Evolutionary conservation across 2,329 filamentous ascomycete species (phyloP).

Genomic region (Aspergillus sclerotialis): DNA sequence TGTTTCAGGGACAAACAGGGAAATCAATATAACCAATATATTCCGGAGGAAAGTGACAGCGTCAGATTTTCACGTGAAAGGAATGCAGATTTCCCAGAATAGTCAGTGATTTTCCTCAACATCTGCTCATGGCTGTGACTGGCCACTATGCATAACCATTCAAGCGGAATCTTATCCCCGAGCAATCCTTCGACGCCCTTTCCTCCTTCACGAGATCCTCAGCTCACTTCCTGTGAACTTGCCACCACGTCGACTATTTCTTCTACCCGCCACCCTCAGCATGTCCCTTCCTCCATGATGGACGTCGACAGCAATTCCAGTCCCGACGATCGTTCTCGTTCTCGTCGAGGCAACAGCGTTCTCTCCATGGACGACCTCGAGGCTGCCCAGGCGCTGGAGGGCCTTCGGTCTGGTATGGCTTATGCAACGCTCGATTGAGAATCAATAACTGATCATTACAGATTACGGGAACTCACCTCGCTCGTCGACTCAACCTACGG

Average conservation of each 20-base stretch:
- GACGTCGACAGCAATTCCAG: conserved; percentile 30
- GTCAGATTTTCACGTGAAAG: too few relatives aligned
- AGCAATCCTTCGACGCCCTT: conserved; percentile 11
- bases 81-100: too few relatives aligned
- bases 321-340: conserved; percentile 33
- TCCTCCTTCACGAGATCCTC: conserved; percentile 10
- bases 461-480: conserved; percentile 62
- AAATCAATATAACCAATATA: too few relatives aligned
- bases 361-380: conserved; percentile 45
- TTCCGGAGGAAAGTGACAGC: too few relatives aligned
- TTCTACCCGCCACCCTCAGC: conserved; percentile 11
- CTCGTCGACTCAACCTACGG: conserved; percentile 26
- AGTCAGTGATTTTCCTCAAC: too few relatives aligned
- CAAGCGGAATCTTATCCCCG: conserved; percentile 11
- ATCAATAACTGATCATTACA: conserved; percentile 23
- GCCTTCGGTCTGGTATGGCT: conserved; percentile 61
- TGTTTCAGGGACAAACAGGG: too few relatives aligned
- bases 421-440: conserved; percentile 2
- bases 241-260: conserved; percentile 2
- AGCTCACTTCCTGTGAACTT: background rate
- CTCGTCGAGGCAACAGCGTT: conserved; percentile 40
- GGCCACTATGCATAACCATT: conserved; percentile 15
- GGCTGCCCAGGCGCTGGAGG: conserved; percentile 69
- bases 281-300: conserved; percentile 28
- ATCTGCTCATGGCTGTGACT: background rate